Conservation (phyloP, 345 rosid species). For the Aurinia saxatilis region DNA sequence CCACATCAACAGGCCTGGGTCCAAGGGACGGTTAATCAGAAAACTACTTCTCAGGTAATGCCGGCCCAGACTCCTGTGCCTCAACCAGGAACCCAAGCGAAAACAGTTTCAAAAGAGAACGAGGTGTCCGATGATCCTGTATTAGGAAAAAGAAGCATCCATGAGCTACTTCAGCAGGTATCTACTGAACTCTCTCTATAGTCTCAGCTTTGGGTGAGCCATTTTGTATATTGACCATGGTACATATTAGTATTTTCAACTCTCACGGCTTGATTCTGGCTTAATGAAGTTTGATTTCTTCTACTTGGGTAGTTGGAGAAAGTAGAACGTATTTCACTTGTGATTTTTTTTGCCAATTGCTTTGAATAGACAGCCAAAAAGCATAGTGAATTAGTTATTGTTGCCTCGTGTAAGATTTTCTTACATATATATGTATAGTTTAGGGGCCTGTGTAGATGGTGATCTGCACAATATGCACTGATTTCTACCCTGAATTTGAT, state of each 20-base stretch:
- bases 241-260: background rate
- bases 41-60: constrained; percentile 41
- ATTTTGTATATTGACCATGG: background rate
- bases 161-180: constrained; percentile 84
- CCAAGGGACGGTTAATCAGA: constrained; percentile 40
- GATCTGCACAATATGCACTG: background rate
- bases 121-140: constrained; percentile 57
- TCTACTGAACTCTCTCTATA: constrained; percentile 8
- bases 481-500: too few species aligned
- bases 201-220: background rate
- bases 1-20: constrained; percentile 49
- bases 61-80: constrained; percentile 36
- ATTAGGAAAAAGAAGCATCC: constrained; percentile 82
- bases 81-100: constrained; percentile 41
- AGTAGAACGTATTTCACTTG: background rate
- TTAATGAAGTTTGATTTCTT: constrained; percentile 1
- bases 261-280: background rate
- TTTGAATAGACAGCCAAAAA: background rate
- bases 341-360: background rate
- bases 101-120: constrained; percentile 39
- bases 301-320: background rate
- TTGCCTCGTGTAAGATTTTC: background rate
- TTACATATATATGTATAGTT: background rate
- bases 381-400: background rate
- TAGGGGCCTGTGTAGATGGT: background rate